Base-by-base conservation (phyloP, 768 basidiomycete genomes). In the Dentipellis sp. region DNA sequence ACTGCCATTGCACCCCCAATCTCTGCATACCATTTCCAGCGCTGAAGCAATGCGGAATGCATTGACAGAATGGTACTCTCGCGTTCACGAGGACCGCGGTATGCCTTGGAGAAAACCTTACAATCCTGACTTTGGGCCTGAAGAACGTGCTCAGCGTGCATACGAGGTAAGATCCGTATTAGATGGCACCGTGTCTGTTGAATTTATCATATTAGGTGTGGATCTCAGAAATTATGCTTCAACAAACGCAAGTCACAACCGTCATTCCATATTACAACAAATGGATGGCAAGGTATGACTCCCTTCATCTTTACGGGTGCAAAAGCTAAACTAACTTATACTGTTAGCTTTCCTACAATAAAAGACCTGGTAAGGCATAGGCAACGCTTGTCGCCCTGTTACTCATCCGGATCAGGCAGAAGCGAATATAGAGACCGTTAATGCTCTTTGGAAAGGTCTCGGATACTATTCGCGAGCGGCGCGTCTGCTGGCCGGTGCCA, bases 101-200 rank as follows among this genome's bases (percentile, higher is more conserved):
- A 97, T 97, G 93, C 94, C 94, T 0, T 97, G 94, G 94, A 77
- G 94, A 54, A 92, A 88, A 67, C 75, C 77, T 10, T 88, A 79
- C 63, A 74, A 86, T 65, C 72, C 77, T 6, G 72, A 73, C 14
- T 66, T 83, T 60, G 76, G 67, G 45, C 64, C 67, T 3, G 81
- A 82, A 39, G 83, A 80, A 54, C 84, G 84, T 55, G 81, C 85
- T 1, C 94, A 97, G 68, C 73, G 92, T 50, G 94, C 93, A 7
- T 97, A 98, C 65, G 92, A 97, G 78, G 94, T 93, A 29, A 6
- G 29, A 64, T 55, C 76, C 56, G 19, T n/a, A 16, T 42, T 17
- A 29, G 19, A 21, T 21, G 10, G 19, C 22, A 14, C 22, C 22
- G 47, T 14, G 47, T 29, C 23, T 47, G 47, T 11, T 37, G 14